Base-by-base conservation (phyloP, 441 rosid species). In the Manihot esculenta region DNA sequence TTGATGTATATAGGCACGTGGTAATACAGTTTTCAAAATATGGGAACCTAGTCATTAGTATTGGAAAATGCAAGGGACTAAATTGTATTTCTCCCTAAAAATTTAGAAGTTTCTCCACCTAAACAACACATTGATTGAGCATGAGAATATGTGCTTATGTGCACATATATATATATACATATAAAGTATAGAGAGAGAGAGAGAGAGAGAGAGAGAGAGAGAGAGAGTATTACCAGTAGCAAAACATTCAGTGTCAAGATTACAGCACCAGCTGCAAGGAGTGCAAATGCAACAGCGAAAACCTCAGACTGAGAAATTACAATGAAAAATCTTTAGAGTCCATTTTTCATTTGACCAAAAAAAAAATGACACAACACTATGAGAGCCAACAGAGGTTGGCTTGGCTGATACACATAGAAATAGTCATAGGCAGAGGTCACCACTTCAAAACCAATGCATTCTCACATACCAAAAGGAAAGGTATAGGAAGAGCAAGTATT, bases 271-370 rank as follows among this genome's bases (percentile, higher is more conserved):
- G 94, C 91, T 1, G 97, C 98, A 67, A 94, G 92, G 64, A 94
- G 84, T 15, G 98, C 99, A 80, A 94, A 92, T 69, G 99, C 99
- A 79, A 90, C 98, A 0, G 98, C 98, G 66, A 94, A 94, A 55
- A 94, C 96, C 81, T 94, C 98, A 3, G 98, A 92, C 96, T 92
- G 89, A 62, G 68, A 76, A 17, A 45, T 2, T 58, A 20, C 12
- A 75, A n/a, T n/a, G 1, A 17, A 60, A 44, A 64, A 45, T 8
- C 13, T 73, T 76, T 67, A 76, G 47, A 23, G 18, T 1, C 21
- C 26, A 54, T 1, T 30, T 30, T 30, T 61, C 4, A 42, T 55
- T n/a, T 38, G 20, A 74, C 13, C 62, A 42, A 0, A 7, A 5
- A 30, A 21, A 42, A 30, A 3, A 8, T 24, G n/a, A 18, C 17